These are phyloP conservation scores for Adansonia madagascariensis DNA, from an alignment of 441 rosid species.

Conservation along the genomic window DNA sequence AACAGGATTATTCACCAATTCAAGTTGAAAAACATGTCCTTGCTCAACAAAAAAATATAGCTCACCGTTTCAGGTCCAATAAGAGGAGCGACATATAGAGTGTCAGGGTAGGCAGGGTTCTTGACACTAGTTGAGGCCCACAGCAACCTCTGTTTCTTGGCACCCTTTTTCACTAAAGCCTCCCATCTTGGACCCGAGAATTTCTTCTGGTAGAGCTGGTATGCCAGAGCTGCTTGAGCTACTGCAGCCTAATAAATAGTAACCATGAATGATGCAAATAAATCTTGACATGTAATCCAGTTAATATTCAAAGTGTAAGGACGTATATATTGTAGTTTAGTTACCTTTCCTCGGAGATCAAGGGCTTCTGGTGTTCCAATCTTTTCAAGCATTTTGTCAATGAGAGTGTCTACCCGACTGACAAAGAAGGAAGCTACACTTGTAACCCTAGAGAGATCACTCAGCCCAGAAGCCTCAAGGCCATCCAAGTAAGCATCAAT, in stretches of 20 bases:
- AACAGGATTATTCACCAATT: slow-evolving; percentile 5
- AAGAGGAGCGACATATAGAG: slow-evolving; percentile 85
- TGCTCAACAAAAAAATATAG: slow-evolving; percentile 11
- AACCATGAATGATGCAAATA: slow-evolving; percentile 20
- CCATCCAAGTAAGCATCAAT: slow-evolving; percentile 99
- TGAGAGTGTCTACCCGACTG: slow-evolving; percentile 91
- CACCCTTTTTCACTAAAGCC: slow-evolving; percentile 91
- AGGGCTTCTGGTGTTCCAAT: slow-evolving; percentile 94
- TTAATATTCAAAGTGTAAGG: not conserved
- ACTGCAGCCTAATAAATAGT: slow-evolving; percentile 76
- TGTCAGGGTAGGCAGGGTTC: slow-evolving; percentile 91
- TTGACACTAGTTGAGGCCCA: slow-evolving; percentile 99
- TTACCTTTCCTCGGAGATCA: slow-evolving; percentile 96
- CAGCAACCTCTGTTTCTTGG: slow-evolving; percentile 93
- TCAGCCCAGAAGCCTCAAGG: slow-evolving; percentile 90
- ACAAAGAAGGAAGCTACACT: slow-evolving; percentile 99
- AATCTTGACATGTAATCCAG: not conserved
- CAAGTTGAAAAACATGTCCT: not conserved
- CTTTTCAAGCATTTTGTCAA: slow-evolving; percentile 94
- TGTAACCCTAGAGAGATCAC: slow-evolving; percentile 90
- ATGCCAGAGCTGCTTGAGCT: slow-evolving; percentile 95
- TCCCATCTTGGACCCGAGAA: slow-evolving; percentile 99
- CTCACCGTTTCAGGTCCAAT: slow-evolving; percentile 95
- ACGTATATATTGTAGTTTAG: not conserved
- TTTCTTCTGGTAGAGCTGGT: slow-evolving; percentile 91